Percentiles rank a stretch among this genome's conserved stretches.
These are phyloP conservation scores for Ophiostoma triangulosporum DNA, from an alignment of 2,329 filamentous ascomycete species.

Conservation along the genomic window DNA sequence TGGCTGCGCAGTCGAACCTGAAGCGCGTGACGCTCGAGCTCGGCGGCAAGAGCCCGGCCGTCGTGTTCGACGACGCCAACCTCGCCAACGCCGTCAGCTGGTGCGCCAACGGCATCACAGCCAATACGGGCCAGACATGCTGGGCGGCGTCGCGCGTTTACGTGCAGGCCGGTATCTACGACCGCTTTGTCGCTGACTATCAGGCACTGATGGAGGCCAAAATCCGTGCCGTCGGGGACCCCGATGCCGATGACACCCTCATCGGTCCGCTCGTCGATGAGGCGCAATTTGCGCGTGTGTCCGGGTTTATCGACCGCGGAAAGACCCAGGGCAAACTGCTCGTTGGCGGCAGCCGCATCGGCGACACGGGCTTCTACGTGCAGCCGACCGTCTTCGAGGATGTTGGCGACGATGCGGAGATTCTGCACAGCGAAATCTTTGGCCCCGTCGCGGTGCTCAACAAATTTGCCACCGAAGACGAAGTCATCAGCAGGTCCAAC, in stretches of 20 bases:
- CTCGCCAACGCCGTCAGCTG: constrained; percentile 41
- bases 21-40: constrained; percentile 62
- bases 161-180: constrained; percentile 45
- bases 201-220: constrained; percentile 43
- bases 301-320: constrained; percentile 30
- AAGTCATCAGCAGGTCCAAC: constrained; percentile 40
- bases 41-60: constrained; percentile 51
- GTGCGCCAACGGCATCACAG: constrained; percentile 39
- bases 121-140: constrained; percentile 61
- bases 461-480: constrained; percentile 42
- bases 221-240: constrained; percentile 45
- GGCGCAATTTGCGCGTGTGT: constrained; percentile 32
- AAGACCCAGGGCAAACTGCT: constrained; percentile 24
- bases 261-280: constrained; percentile 44
- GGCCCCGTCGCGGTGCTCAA: constrained; percentile 42
- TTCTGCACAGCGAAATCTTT: constrained; percentile 43
- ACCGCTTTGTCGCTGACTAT: constrained; percentile 44
- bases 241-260: constrained; percentile 43
- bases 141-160: constrained; percentile 62
- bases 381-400: constrained; percentile 28
- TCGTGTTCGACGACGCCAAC: constrained; percentile 50
- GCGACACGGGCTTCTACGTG: constrained; percentile 21
- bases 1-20: constrained; percentile 44
- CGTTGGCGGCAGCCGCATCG: constrained; percentile 25
- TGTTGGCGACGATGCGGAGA: constrained; percentile 28